Evolutionary conservation across 495 filamentous ascomycete species (phyloP).

Genomic region (Aspergillus taichungensis): DNA sequence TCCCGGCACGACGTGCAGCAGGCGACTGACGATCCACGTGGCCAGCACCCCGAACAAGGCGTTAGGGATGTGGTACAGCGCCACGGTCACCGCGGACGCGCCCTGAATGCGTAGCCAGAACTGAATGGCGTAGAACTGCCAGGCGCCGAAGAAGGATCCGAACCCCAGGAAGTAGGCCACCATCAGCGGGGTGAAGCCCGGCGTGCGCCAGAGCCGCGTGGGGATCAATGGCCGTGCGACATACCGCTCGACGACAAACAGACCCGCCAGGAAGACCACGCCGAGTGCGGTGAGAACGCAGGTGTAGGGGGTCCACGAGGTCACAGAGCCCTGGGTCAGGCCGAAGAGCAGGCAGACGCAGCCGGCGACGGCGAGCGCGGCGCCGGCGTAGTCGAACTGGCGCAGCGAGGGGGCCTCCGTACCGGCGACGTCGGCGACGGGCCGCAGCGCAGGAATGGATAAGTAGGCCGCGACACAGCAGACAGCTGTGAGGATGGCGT

Average conservation of each 20-base stretch:
- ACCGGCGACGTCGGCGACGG: slow-evolving; percentile 18
- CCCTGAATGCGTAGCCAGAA: slow-evolving; percentile 41
- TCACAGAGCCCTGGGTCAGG: slow-evolving; percentile 23
- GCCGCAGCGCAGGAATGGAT: slow-evolving; percentile 20
- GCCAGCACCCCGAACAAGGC: slow-evolving; percentile 30
- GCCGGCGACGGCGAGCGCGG: slow-evolving; percentile 13
- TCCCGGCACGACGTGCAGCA: slow-evolving; percentile 36
- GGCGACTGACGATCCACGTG: slow-evolving; percentile 37
- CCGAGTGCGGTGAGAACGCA: slow-evolving; percentile 17
- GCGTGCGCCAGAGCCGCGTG: slow-evolving; percentile 25
- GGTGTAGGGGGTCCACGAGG: slow-evolving; percentile 22
- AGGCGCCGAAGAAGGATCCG: slow-evolving; percentile 36
- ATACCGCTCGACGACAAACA: slow-evolving; percentile 21
- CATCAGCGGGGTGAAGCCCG: slow-evolving; percentile 40
- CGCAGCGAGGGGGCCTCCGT: slow-evolving; percentile 18
- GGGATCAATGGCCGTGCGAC: slow-evolving; percentile 22
- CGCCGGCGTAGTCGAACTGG: slow-evolving; percentile 24
- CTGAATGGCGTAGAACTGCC: slow-evolving; percentile 46
- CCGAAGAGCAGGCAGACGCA: slow-evolving; percentile 25
- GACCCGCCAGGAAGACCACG: slow-evolving; percentile 15
- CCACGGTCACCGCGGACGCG: slow-evolving; percentile 26
- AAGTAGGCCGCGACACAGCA: slow-evolving; percentile 17
- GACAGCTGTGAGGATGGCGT: slow-evolving; percentile 20
- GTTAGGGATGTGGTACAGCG: slow-evolving; percentile 37
- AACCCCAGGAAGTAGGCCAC: slow-evolving; percentile 41